Percentiles rank a stretch among this genome's conserved stretches.
Evolutionary conservation across 1,139 yeast genomes (phyloP).

Genomic region (Diutina scorzettiae): DNA sequence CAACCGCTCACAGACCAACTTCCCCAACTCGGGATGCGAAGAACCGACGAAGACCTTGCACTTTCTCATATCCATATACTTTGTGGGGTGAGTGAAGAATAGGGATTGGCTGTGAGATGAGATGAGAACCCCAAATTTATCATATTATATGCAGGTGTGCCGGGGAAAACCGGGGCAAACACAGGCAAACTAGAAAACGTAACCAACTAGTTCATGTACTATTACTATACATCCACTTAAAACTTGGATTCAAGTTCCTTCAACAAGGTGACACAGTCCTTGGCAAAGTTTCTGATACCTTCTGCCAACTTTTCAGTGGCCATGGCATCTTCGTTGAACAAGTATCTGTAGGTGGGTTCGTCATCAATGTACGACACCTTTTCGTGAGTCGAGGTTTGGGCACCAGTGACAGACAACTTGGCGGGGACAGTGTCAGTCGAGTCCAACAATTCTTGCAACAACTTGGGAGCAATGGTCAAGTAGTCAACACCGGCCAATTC

Average conservation of each 20-base stretch:
- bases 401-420: conserved; percentile 57
- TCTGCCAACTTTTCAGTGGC: conserved; percentile 96
- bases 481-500: conserved; percentile 96
- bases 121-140: too few relatives aligned
- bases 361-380: conserved; percentile 76
- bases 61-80: conserved; percentile 57
- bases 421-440: conserved; percentile 71
- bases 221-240: not conserved
- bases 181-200: too few relatives aligned
- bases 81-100: not conserved
- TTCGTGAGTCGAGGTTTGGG: conserved; percentile 32
- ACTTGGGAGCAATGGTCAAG: conserved; percentile 89
- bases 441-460: conserved; percentile 80
- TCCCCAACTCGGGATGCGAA: conserved; percentile 91
- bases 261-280: conserved; percentile 82
- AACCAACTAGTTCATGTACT: too few relatives aligned
- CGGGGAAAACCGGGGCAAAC: not conserved
- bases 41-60: conserved; percentile 94
- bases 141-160: not conserved
- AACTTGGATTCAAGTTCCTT: conserved; percentile 67
- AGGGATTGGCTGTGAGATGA: not conserved
- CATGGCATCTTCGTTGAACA: conserved; percentile 93
- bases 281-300: conserved; percentile 96
- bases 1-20: conserved; percentile 75
- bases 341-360: conserved; percentile 86